These are phyloP conservation scores for Paecilomyces niveus DNA, from an alignment of 2,329 filamentous ascomycete genomes.

Conservation along the genomic window DNA sequence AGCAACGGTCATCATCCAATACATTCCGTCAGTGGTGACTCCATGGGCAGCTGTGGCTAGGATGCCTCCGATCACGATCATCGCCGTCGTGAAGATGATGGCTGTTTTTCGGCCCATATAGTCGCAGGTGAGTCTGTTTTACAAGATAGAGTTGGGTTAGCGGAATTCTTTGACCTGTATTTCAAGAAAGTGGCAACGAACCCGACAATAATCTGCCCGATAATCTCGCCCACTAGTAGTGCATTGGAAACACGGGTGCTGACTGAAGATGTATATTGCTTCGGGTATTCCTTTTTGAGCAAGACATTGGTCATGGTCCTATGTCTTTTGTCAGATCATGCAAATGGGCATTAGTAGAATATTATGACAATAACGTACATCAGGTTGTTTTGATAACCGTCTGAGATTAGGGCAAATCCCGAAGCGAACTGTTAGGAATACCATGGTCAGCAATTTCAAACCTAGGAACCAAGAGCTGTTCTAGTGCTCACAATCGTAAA, in stretches of 20 bases:
- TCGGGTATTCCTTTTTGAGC: slow-evolving; percentile 18
- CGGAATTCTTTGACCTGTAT: too few relatives aligned
- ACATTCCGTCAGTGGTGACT: slow-evolving; percentile 42
- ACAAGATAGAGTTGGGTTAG: not conserved
- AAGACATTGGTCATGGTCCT: slow-evolving; percentile 25
- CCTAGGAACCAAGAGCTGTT: too few relatives aligned
- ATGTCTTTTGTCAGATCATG: not conserved
- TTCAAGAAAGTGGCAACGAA: slow-evolving; percentile 5
- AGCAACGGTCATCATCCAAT: slow-evolving; percentile 47
- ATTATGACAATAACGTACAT: slow-evolving; percentile 9
- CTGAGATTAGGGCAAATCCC: slow-evolving; percentile 22
- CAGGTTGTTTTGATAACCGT: slow-evolving; percentile 24
- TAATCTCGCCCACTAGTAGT: slow-evolving; percentile 19
- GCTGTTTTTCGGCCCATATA: slow-evolving; percentile 40
- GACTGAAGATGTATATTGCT: slow-evolving; percentile 17
- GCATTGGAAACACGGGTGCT: slow-evolving; percentile 24
- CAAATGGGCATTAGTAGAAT: not conserved
- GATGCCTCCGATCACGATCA: slow-evolving; percentile 42
- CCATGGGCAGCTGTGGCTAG: slow-evolving; percentile 41
- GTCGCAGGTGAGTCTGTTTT: slow-evolving; percentile 33
- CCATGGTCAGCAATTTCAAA: not conserved
- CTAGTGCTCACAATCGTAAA: slow-evolving; percentile 18
- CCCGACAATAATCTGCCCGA: slow-evolving; percentile 21
- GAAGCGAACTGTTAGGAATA: slow-evolving; percentile 15
- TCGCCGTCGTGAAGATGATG: slow-evolving; percentile 39